Evolutionary conservation across 129 eudicot genomes (phyloP), one percentile per base, ranked within the genome.

Genomic region (Logfia minima): DNA sequence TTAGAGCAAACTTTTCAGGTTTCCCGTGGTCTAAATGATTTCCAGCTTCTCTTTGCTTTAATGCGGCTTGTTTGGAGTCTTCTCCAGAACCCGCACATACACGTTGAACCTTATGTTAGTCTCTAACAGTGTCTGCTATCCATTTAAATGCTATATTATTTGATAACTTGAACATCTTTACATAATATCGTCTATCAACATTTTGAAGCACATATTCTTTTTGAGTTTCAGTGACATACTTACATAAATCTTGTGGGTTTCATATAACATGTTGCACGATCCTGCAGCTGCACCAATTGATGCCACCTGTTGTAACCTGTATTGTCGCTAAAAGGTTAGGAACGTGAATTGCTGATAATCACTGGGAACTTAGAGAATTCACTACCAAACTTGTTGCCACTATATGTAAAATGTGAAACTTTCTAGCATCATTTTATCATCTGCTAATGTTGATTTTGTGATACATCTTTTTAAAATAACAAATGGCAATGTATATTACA

Each of bases 31-130:
- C 68, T 86, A 51, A 85, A 83, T 32, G 83, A 89, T 72, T 89
- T 86, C 32, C 71, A 48, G 39, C 81, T 89, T 66, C 87, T 89
- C 66, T 86, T 86, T 75, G 89, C 91, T 75, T 75, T 86, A 75
- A 89, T 89, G 91, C 91, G 91, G 62, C 83, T 89, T 76, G 94
- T 86, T 75, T 73, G 83, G 80, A 86, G 94, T 80, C 94, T 89
- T 75, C 84, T 89, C 28, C 83, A 84, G 79, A 89, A 89, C 74
- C 91, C 94, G 17, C 94, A 86, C 83, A 80, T 89, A 82, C 87
- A 83, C 10, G 68, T 89, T 4, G 94, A 89, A 83, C 91, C 87
- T 78, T 89, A 89, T 78, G 94, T 86, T 76, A 83, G 89, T 76
- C 23, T 68, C 17, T 24, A 24, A 41, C 56, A 62, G 53, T 31